Evolutionary conservation across 2,329 filamentous ascomycete species (phyloP).

Genomic region (Claviceps pazoutovae): DNA sequence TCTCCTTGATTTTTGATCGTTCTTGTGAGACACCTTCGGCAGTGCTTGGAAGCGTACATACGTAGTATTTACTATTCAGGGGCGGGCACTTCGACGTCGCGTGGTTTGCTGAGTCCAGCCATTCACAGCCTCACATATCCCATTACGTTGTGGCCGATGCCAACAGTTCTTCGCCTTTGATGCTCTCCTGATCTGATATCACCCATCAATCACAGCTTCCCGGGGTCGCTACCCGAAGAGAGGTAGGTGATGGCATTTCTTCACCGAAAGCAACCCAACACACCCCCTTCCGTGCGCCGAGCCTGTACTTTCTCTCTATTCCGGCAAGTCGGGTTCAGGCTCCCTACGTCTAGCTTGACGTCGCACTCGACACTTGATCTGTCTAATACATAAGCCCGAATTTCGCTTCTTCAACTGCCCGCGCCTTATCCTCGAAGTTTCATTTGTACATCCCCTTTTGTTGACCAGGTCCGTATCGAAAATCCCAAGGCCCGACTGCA

Average conservation of each 20-base stretch:
- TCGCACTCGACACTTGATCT: background rate
- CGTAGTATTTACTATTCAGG: background rate
- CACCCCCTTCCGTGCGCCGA: background rate
- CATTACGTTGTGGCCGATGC: slow-evolving; percentile 3
- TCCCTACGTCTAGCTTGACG: background rate
- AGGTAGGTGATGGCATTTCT: slow-evolving; percentile 5
- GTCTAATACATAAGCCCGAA: background rate
- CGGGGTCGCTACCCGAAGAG: slow-evolving; percentile 1
- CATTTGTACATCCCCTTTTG: background rate
- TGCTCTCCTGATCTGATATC: background rate
- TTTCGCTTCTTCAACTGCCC: background rate
- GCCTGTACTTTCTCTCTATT: background rate
- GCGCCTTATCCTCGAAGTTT: background rate
- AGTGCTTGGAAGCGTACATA: slow-evolving; percentile 1
- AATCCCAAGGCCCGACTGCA: background rate
- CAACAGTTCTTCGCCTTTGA: background rate
- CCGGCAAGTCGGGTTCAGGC: background rate
- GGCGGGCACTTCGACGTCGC: slow-evolving; percentile 1
- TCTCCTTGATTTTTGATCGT: background rate
- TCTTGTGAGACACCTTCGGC: slow-evolving; percentile 1
- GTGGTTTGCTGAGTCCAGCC: slow-evolving; percentile 5
- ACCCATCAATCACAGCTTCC: slow-evolving; percentile 2
- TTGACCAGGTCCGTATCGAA: background rate
- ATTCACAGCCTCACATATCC: slow-evolving; percentile 4
- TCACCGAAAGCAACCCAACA: background rate